Evolutionary conservation across 2,329 filamentous ascomycete species (phyloP).

Genomic region (Ophiocordyceps australis): DNA sequence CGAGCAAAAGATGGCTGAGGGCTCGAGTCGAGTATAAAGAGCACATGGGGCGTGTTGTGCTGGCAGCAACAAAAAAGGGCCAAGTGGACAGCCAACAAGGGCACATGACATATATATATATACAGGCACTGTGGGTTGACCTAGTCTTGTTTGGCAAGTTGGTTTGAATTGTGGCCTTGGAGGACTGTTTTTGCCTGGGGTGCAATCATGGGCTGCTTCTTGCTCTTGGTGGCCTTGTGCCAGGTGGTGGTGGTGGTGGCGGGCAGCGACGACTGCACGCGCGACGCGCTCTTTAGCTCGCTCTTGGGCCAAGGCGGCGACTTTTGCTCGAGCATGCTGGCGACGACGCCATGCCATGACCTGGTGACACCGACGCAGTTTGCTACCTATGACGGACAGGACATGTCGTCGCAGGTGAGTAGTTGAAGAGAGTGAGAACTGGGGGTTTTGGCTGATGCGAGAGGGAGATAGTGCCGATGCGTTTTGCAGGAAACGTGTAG

Average conservation of each 20-base stretch:
- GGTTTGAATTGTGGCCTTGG: no score
- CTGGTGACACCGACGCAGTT: conserved; percentile 11
- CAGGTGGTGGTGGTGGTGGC: conserved; percentile 1
- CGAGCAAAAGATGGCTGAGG: no score
- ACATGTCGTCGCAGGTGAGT: conserved; percentile 14
- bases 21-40: no score
- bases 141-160: no score
- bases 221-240: neutral
- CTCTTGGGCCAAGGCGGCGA: conserved; percentile 7
- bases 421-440: neutral
- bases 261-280: conserved; percentile 5
- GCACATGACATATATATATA: no score
- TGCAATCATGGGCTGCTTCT: neutral
- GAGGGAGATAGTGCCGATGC: conserved; percentile 9
- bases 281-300: conserved; percentile 12
- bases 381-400: conserved; percentile 9
- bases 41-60: no score
- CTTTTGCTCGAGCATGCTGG: conserved; percentile 13
- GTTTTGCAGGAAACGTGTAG: conserved; percentile 4
- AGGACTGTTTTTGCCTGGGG: no score
- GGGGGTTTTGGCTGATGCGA: neutral
- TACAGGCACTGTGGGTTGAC: no score
- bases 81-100: no score
- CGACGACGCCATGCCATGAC: conserved; percentile 5
- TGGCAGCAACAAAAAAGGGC: no score